Percentiles rank a stretch among this genome's conserved stretches.
phyloP scores from a whole-genome alignment of 2,329 filamentous ascomycete species.

The Neonectria hederae region DNA sequence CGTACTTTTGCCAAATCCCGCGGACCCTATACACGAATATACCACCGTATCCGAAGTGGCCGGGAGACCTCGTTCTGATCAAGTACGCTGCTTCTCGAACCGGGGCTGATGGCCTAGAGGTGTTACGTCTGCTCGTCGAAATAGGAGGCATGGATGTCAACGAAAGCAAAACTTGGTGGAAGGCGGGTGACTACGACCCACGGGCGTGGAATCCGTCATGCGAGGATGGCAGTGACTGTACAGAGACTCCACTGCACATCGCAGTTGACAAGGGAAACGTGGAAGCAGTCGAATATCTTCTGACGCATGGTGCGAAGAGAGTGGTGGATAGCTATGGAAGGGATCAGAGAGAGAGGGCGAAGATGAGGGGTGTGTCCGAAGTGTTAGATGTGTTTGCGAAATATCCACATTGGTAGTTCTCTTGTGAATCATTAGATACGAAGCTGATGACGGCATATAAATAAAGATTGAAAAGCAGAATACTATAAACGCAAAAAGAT shows the following conservation, averaged over 20 bases:
- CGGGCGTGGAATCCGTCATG: conserved; percentile 20
- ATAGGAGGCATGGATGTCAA: conserved; percentile 25
- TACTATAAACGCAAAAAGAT: too few species aligned
- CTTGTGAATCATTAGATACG: too few species aligned
- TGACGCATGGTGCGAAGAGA: conserved; percentile 19
- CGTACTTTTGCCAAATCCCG: conserved; percentile 13
- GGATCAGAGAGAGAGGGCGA: conserved; percentile 6
- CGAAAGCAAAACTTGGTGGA: conserved; percentile 17
- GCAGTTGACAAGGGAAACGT: conserved; percentile 16
- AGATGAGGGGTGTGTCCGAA: not conserved
- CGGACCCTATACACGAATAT: conserved; percentile 13
- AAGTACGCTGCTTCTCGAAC: conserved; percentile 13
- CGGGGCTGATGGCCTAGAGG: conserved; percentile 4
- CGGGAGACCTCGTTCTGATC: conserved; percentile 5
- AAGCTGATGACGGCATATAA: too few species aligned
- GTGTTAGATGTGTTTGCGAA: conserved; percentile 4
- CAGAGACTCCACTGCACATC: conserved; percentile 17
- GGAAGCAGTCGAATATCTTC: conserved; percentile 7
- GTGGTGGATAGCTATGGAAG: not conserved
- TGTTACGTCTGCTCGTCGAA: conserved; percentile 16
- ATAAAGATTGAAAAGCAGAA: too few species aligned
- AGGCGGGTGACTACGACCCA: conserved; percentile 17
- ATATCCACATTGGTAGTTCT: not conserved
- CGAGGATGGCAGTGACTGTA: conserved; percentile 13
- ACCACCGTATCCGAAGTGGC: conserved; percentile 19